Conservation (phyloP, 2,329 filamentous ascomycete species). For the Sclerotiophoma versabilis region DNA sequence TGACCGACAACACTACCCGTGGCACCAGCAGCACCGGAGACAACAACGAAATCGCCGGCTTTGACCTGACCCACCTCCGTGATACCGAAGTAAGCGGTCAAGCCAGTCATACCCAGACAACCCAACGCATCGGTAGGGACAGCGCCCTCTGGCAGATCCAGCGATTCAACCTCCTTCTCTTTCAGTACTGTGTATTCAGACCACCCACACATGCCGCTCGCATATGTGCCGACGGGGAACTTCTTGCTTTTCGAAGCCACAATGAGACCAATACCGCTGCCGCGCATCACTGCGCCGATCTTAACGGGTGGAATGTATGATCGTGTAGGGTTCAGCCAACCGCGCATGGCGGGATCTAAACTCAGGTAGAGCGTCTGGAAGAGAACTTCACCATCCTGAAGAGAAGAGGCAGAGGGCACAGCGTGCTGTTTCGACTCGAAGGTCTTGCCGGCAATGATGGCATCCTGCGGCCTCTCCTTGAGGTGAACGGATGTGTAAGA, state of each 20-base stretch:
- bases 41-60: conserved; percentile 75
- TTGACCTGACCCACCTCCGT: conserved; percentile 71
- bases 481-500: conserved; percentile 62
- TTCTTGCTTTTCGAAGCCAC: conserved; percentile 65
- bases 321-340: conserved; percentile 66
- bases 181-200: conserved; percentile 68
- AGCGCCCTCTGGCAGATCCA: conserved; percentile 56
- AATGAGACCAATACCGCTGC: conserved; percentile 66
- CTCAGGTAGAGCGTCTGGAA: conserved; percentile 68
- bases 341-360: conserved; percentile 78
- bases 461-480: conserved; percentile 66
- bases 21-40: conserved; percentile 79
- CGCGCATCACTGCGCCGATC: conserved; percentile 74
- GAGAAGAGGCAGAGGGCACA: conserved; percentile 54
- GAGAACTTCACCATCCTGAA: conserved; percentile 71
- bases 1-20: conserved; percentile 80
- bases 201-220: conserved; percentile 67
- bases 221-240: conserved; percentile 65
- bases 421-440: conserved; percentile 63
- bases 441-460: conserved; percentile 70
- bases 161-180: conserved; percentile 58
- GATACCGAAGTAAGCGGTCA: conserved; percentile 81
- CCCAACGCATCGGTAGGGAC: conserved; percentile 62
- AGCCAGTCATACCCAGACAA: conserved; percentile 67
- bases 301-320: conserved; percentile 74